Evolutionary conservation across 1,284 basidiomycete species (phyloP).

Genomic region (Laetiporus sulphureus): DNA sequence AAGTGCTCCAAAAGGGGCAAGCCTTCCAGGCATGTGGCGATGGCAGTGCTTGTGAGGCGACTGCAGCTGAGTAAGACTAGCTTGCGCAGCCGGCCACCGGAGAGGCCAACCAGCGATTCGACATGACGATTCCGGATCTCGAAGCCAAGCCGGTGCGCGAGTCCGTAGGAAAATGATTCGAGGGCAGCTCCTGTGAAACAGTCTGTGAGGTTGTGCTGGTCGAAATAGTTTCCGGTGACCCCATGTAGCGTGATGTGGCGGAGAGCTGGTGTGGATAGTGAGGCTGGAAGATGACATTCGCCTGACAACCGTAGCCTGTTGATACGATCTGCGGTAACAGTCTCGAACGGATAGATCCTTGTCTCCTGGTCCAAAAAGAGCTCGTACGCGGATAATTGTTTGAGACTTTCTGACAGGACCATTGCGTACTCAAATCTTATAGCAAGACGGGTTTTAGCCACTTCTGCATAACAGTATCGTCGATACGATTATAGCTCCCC

Average conservation of each 20-base stretch:
- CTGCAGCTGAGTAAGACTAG: conserved; percentile 33
- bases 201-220: conserved; percentile 24
- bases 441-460: conserved; percentile 19
- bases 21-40: conserved; percentile 25
- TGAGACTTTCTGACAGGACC: conserved; percentile 25
- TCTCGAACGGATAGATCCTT: conserved; percentile 25
- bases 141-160: conserved; percentile 30
- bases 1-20: conserved; percentile 30
- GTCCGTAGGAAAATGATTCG: conserved; percentile 30
- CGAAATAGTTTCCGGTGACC: conserved; percentile 32
- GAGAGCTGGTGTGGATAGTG: conserved; percentile 20
- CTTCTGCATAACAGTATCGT: no score
- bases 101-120: conserved; percentile 22
- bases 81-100: conserved; percentile 24
- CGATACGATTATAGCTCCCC: no score
- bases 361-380: conserved; percentile 28
- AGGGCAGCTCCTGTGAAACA: conserved; percentile 25
- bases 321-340: conserved; percentile 19
- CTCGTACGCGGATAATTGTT: conserved; percentile 27
- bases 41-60: conserved; percentile 24
- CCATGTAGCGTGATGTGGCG: conserved; percentile 27
- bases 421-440: conserved; percentile 33
- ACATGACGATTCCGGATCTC: conserved; percentile 32
- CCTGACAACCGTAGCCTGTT: conserved; percentile 32
- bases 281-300: conserved; percentile 19